Evolutionary conservation across 1,284 basidiomycete species (phyloP).

Genomic region (Agaricales sp.): DNA sequence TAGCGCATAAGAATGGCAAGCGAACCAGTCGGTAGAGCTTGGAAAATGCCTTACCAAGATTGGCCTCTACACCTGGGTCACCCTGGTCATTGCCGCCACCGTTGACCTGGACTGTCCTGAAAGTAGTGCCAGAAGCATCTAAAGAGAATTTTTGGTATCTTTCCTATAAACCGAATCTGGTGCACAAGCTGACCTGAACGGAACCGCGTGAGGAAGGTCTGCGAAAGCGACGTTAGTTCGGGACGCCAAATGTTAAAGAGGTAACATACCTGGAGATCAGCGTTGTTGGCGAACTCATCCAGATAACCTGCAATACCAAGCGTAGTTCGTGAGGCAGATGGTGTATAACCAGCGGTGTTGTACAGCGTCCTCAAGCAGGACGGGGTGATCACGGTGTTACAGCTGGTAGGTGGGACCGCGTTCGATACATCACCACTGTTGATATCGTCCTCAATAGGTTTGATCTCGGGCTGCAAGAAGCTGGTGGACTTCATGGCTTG

Average conservation of each 20-base stretch:
- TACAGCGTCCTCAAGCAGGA: constrained; percentile 48
- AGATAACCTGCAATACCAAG: constrained; percentile 55
- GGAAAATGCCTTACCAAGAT: too few relatives aligned
- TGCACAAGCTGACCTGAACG: too few relatives aligned
- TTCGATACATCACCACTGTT: constrained; percentile 19
- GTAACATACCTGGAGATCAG: constrained; percentile 33
- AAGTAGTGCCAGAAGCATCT: constrained; percentile 41
- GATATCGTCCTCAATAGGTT: constrained; percentile 15
- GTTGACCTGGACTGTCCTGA: constrained; percentile 44
- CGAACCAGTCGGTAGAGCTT: too few relatives aligned
- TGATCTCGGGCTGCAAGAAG: constrained; percentile 28
- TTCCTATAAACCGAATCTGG: too few relatives aligned
- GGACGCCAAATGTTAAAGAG: too few relatives aligned
- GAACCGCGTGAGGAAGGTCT: too few relatives aligned
- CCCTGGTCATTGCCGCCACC: constrained; percentile 49
- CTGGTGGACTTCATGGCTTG: constrained; percentile 34
- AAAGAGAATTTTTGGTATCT: too few relatives aligned
- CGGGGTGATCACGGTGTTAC: constrained; percentile 41
- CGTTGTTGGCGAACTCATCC: constrained; percentile 41
- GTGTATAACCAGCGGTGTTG: constrained; percentile 44
- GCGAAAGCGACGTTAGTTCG: too few relatives aligned
- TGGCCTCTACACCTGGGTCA: constrained; percentile 45
- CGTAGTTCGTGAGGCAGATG: constrained; percentile 35
- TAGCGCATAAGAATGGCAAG: too few relatives aligned
- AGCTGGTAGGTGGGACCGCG: constrained; percentile 28